phyloP scores from a whole-genome alignment of 2,329 filamentous ascomycete species.

The Graphilbum sp. region DNA sequence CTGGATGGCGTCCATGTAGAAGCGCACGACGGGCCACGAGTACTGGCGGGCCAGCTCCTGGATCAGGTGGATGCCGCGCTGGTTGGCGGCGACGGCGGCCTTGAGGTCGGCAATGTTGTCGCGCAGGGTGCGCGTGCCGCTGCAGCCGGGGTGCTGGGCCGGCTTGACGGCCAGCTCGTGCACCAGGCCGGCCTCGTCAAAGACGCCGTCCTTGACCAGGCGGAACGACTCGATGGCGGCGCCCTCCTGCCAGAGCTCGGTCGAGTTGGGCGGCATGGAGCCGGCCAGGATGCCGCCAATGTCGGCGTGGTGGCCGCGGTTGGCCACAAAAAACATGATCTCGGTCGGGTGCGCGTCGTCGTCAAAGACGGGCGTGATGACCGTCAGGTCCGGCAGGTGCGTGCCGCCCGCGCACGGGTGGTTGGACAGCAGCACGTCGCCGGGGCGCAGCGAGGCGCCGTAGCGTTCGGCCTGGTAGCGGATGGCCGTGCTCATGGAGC shows the following conservation, averaged over 20 bases:
- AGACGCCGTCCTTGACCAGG: conserved; percentile 57
- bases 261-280: conserved; percentile 64
- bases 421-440: conserved; percentile 70
- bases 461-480: conserved; percentile 59
- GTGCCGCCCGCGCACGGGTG: conserved; percentile 73
- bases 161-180: conserved; percentile 45
- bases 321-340: conserved; percentile 70
- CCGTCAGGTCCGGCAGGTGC: conserved; percentile 68
- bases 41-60: conserved; percentile 56
- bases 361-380: conserved; percentile 69
- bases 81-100: conserved; percentile 58
- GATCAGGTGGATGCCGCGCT: conserved; percentile 59
- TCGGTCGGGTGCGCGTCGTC: conserved; percentile 45
- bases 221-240: conserved; percentile 49
- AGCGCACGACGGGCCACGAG: conserved; percentile 13
- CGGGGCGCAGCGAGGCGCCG: conserved; percentile 61
- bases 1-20: conserved; percentile 64
- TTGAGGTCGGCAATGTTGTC: conserved; percentile 64
- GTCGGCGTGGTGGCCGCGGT: conserved; percentile 66
- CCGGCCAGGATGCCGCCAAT: conserved; percentile 72
- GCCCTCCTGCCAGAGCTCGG: conserved; percentile 47
- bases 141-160: conserved; percentile 49
- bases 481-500: conserved; percentile 70
- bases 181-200: conserved; percentile 61
- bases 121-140: conserved; percentile 52